Evolutionary conservation across 1,139 yeast genomes (phyloP), one percentile per base, ranked within the genome.

Genomic region (Yamadazyma epiphylla): DNA sequence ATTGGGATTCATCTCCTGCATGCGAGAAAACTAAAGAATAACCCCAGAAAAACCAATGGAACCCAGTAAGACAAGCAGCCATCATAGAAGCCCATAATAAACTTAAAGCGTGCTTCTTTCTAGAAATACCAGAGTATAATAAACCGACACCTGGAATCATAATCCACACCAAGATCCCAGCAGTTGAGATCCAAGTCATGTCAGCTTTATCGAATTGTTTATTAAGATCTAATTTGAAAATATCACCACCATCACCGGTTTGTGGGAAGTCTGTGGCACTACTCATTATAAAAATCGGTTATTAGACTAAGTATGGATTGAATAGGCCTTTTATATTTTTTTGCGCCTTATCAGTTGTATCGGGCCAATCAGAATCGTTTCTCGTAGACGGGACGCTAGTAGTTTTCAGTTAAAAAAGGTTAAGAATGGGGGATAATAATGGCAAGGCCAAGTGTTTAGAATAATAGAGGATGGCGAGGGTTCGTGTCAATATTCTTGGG

Each of bases 41-140:
- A 37, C 97, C 97, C 96, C 96, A 87, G 65, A 87, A 87, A 60
- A 87, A 89, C 97, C 97, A 89, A 53, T 89, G 96, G 73, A 89
- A 87, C 1, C 82, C 64, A 5, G 88, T 77, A 22, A 89, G 64
- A 46, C 91, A 80, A 14, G 78, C 77, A 11, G 94, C 88, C 85
- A 86, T 87, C 54, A 89, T 65, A 4, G 95, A 80, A n/a, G 95
- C 94, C 96, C 96, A 89, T 38, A 89, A 64, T 35, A 89, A 68
- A 8, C 96, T 83, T 37, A 88, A 65, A 11, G 96, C 95, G 50
- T 89, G 96, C 61, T 87, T 86, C 58, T 88, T 88, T 58, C 97
- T 77, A 7, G 95, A 80, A 41, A 88, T 66, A 43, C 97, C 97
- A 20, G 95, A 84, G 60, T 89, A 89, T 39, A 88, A 66, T 31